Conservation (phyloP, 257 asterid species). For the Solanum corneliomulleri region DNA sequence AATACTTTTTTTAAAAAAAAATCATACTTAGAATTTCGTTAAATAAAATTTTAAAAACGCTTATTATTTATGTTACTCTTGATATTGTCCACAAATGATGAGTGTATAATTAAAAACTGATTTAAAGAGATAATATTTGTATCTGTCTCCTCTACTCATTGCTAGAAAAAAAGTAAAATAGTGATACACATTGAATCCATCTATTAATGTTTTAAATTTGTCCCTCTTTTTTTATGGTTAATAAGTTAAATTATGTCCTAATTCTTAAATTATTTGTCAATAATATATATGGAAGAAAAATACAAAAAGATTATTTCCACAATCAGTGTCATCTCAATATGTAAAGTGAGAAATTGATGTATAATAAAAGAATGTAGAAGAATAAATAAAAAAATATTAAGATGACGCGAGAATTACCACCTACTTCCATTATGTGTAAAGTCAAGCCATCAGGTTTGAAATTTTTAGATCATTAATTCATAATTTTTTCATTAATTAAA, state of each 20-base stretch:
- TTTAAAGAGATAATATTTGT: not conserved
- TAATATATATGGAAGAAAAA: not conserved
- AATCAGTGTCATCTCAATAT: not conserved
- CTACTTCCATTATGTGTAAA: not conserved
- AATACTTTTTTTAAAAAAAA: rapidly evolving
- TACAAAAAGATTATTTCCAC: not conserved
- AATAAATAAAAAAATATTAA: not conserved
- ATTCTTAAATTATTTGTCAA: not conserved
- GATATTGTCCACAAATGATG: not conserved
- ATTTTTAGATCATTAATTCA: not conserved
- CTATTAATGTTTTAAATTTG: not conserved
- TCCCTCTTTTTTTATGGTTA: not conserved
- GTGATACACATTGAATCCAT: not conserved
- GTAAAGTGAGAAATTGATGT: not conserved
- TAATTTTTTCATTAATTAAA: not conserved
- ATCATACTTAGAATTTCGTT: no score
- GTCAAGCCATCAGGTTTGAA: conserved; percentile 1
- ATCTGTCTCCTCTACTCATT: not conserved
- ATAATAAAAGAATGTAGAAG: not conserved
- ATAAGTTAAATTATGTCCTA: not conserved
- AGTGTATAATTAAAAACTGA: not conserved
- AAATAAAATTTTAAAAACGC: no score
- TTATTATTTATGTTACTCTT: not conserved
- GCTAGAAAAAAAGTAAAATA: not conserved
- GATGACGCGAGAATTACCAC: not conserved